Base-by-base conservation (phyloP, 2,329 filamentous ascomycete genomes). In the Thermomyces lanuginosus region DNA sequence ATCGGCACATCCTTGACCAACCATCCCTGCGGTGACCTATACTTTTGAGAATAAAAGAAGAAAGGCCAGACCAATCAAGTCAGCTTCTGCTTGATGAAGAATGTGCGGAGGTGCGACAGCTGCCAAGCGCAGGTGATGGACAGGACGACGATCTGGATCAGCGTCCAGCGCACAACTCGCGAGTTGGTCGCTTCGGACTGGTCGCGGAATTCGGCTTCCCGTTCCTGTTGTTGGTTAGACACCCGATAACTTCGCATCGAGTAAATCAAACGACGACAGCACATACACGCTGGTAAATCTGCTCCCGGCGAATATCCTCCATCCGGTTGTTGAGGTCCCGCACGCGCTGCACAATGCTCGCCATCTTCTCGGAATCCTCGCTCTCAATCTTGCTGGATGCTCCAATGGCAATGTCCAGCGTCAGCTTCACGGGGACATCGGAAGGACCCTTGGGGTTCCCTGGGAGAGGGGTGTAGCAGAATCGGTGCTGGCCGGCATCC, bases 1-100 rank as follows among this genome's bases (percentile, higher is more conserved):
- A n/a, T n/a, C n/a, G n/a, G n/a, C n/a, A n/a, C n/a, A n/a, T n/a
- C n/a, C n/a, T n/a, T n/a, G n/a, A n/a, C n/a, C n/a, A n/a, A n/a
- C n/a, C n/a, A n/a, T n/a, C n/a, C n/a, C n/a, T n/a, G n/a, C n/a
- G n/a, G n/a, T n/a, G n/a, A n/a, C n/a, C n/a, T n/a, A n/a, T n/a
- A n/a, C n/a, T n/a, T n/a, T n/a, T n/a, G n/a, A n/a, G n/a, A n/a
- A n/a, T n/a, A n/a, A n/a, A n/a, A n/a, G n/a, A n/a, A n/a, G n/a
- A n/a, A n/a, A n/a, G n/a, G n/a, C n/a, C n/a, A n/a, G n/a, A n/a
- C 22, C 12, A 12, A 24, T 34, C 71, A 98, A 33, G 89, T 95
- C 53, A 98, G 73, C 69, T 98, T 98, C 64, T 95, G 86, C 69
- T 98, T 98, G 65, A 98, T 98, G 64, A 98, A 98, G 69, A 98